A percentile compares a stretch with the other conserved stretches of the same genome.
Conservation (phyloP, 2,329 filamentous ascomycete genomes). For the Talaromyces sp. region DNA sequence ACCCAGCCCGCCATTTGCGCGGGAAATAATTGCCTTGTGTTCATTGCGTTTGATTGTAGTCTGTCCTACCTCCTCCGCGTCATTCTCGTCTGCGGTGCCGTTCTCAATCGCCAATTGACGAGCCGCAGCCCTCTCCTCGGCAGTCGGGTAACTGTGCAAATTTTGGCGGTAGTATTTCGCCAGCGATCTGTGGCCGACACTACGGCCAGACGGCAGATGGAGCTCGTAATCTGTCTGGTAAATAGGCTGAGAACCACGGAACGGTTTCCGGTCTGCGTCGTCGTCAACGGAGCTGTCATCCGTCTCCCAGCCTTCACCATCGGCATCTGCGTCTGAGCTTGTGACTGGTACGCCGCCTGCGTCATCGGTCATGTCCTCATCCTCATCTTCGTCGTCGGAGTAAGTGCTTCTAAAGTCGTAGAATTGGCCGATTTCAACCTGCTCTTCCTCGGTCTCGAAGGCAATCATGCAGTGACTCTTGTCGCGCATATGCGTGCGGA, state of each 20-base stretch:
- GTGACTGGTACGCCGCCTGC: conserved; percentile 60
- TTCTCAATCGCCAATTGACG: conserved; percentile 57
- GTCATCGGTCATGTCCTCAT: conserved; percentile 48
- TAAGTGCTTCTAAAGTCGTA: conserved; percentile 98
- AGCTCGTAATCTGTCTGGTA: conserved; percentile 93
- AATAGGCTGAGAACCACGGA: conserved; percentile 69
- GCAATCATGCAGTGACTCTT: conserved; percentile 96
- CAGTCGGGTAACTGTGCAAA: conserved; percentile 74
- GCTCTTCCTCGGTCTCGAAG: conserved; percentile 81
- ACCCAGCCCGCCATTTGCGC: conserved; percentile 69
- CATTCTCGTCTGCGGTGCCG: conserved; percentile 34
- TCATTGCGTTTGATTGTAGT: conserved; percentile 40
- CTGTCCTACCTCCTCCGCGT: conserved; percentile 41
- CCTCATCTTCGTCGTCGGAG: conserved; percentile 68
- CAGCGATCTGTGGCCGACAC: conserved; percentile 83
- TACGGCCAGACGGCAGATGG: conserved; percentile 83
- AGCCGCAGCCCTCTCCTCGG: conserved; percentile 68
- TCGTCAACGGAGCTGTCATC: conserved; percentile 83
- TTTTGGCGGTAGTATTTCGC: conserved; percentile 92
- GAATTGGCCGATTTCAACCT: conserved; percentile 90
- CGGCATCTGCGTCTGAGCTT: conserved; percentile 52
- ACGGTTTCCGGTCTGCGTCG: conserved; percentile 65
- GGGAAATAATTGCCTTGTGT: conserved; percentile 58
- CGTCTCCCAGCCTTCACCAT: conserved; percentile 77
- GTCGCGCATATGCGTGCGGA: conserved; percentile 96